These are phyloP conservation scores for Tolypocladium ophioglossoides DNA, from an alignment of 2,329 filamentous ascomycete species.

Conservation along the genomic window DNA sequence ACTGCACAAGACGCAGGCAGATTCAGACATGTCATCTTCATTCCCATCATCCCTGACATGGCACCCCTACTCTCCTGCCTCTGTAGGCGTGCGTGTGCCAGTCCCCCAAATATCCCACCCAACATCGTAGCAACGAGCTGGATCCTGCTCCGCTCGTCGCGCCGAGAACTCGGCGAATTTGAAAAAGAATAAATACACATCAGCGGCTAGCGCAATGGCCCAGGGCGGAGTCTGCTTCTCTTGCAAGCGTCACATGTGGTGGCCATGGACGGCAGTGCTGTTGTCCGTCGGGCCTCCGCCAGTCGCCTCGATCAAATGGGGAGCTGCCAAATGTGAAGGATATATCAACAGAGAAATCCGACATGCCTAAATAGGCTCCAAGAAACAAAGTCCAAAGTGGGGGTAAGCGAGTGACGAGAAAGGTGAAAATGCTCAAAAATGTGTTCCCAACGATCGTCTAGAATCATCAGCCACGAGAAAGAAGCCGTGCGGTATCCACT, in stretches of 20 bases:
- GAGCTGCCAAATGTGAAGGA: not conserved
- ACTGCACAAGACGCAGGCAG: not conserved
- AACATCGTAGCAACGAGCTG: not conserved
- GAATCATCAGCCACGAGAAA: constrained; percentile 10
- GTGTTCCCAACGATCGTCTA: constrained; percentile 12
- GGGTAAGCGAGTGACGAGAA: constrained; percentile 24
- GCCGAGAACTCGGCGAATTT: not conserved
- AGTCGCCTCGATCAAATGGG: not conserved
- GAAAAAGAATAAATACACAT: not conserved
- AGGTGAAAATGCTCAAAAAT: constrained; percentile 9
- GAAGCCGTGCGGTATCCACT: constrained; percentile 10
- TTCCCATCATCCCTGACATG: not conserved
- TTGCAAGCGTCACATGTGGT: no score
- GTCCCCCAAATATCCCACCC: not conserved
- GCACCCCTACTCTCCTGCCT: not conserved
- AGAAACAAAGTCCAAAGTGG: not conserved
- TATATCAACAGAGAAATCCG: constrained; percentile 1
- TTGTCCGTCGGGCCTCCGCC: not conserved
- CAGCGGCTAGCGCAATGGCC: not conserved
- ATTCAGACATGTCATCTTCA: constrained; percentile 1
- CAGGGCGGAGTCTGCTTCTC: not conserved
- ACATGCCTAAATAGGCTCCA: not conserved
- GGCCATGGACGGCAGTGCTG: not conserved
- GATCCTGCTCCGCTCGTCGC: not conserved
- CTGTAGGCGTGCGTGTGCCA: not conserved